Evolutionary conservation across 2,329 filamentous ascomycete species (phyloP).

Genomic region (Chaetomiaceae sp.): DNA sequence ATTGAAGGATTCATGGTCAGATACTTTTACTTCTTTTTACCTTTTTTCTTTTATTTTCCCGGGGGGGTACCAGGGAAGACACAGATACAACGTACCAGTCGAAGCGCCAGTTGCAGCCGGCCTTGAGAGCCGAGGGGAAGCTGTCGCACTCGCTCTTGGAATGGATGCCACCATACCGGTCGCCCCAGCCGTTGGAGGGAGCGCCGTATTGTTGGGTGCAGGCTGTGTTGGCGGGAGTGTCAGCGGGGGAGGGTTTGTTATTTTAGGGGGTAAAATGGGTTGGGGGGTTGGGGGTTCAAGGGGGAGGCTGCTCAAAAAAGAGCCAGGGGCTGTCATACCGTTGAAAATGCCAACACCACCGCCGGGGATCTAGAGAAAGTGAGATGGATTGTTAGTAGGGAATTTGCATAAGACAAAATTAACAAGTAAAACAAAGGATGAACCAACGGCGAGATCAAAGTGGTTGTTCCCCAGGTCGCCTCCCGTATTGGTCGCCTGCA

Average conservation of each 20-base stretch:
- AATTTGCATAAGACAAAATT: neutral
- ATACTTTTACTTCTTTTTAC: neutral
- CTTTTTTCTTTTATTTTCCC: neutral
- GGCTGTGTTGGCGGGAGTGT: conserved; percentile 17
- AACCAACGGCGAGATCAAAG: conserved; percentile 46
- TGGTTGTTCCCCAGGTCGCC: conserved; percentile 50
- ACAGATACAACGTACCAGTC: conserved; percentile 45
- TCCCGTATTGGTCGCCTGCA: conserved; percentile 57
- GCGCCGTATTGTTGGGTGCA: conserved; percentile 42
- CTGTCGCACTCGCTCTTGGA: conserved; percentile 46
- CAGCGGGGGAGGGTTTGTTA: neutral
- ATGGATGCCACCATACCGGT: conserved; percentile 53
- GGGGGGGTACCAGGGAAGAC: neutral
- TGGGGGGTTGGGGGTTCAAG: conserved; percentile 8
- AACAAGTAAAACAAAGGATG: neutral
- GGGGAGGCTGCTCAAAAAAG: too few species aligned
- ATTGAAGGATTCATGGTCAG: neutral
- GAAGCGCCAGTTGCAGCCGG: conserved; percentile 59
- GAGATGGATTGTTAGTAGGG: neutral
- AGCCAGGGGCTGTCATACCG: too few species aligned
- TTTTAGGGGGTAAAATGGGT: neutral
- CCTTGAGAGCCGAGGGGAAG: conserved; percentile 50
- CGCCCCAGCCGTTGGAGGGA: conserved; percentile 48
- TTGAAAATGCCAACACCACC: conserved; percentile 51
- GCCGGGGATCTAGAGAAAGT: conserved; percentile 38